Conservation (phyloP, 2,329 filamentous ascomycete species). For the Cytospora mali region DNA sequence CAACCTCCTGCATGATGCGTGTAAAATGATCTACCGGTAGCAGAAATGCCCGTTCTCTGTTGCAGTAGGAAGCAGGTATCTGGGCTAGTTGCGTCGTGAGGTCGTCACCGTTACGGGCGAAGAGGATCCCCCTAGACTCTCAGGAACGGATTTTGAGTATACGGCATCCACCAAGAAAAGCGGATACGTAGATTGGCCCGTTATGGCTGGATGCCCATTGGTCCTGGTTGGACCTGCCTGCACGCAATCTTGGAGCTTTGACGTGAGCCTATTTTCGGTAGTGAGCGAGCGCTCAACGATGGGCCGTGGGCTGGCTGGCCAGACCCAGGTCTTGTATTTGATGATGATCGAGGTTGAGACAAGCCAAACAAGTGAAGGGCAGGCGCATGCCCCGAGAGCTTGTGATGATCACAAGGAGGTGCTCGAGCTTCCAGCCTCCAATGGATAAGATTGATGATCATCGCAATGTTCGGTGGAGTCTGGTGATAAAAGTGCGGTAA, state of each 20-base stretch:
- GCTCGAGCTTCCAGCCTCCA: neutral
- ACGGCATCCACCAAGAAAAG: conserved; percentile 5
- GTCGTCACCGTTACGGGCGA: neutral
- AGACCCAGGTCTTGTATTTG: conserved; percentile 4
- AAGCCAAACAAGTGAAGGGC: neutral
- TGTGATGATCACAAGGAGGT: neutral
- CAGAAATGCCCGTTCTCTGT: conserved; percentile 1
- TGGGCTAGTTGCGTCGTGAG: conserved; percentile 3
- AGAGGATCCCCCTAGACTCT: neutral
- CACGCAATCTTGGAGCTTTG: conserved; percentile 19
- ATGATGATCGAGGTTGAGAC: neutral
- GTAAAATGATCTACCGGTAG: conserved; percentile 13
- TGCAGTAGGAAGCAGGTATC: conserved; percentile 10
- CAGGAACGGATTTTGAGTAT: conserved; percentile 7
- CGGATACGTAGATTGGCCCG: conserved; percentile 15
- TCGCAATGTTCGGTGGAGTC: neutral
- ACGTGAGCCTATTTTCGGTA: conserved; percentile 15
- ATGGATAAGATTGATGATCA: conserved; percentile 1
- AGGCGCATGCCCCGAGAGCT: conserved; percentile 9
- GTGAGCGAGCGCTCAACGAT: conserved; percentile 7
- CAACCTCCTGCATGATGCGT: conserved; percentile 26
- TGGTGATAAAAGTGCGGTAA: neutral
- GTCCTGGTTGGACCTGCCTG: conserved; percentile 9
- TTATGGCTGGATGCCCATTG: conserved; percentile 17
- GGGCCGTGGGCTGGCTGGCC: neutral